Base-by-base conservation (phyloP, 2,329 filamentous ascomycete genomes). In the Dothistroma septosporum region DNA sequence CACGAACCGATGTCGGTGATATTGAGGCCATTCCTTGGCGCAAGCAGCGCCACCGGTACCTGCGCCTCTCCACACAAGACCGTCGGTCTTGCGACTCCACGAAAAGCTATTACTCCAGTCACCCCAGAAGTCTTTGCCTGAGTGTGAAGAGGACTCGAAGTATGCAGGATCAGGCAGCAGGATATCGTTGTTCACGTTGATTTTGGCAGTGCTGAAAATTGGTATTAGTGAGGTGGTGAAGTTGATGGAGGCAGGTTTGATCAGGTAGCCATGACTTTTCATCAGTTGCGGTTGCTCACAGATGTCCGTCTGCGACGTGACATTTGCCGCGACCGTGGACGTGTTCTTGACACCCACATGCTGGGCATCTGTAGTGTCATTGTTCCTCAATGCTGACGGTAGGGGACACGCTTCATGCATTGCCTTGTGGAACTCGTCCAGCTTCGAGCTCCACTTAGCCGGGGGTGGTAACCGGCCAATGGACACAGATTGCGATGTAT, bases 1-100 rank as follows among this genome's bases (percentile, higher is more conserved):
- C 1, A 90, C 81, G 68, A 91, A 88, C 0, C 88, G 85, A 69
- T 91, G 88, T 2, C 88, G 84, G 63, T 91, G 88, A 69, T 89
- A 90, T 0, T 83, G 81, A 11, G 78, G 81, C 87, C 87, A 91
- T 66, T 85, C 90, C 14, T 79, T 68, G 32, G 65, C 63, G 14
- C 69, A 71, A 57, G 77, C 75, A 3, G 74, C 73, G 2, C 79
- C 79, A 1, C 79, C 79, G 0, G 75, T 76, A 6, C 76, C 77
- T 9, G 68, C 70, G 11, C 79, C 79, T 55, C 79, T 74, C 79
- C 79, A 81, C 4, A 77, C 66, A 16, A 76, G 61, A 1, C 66
- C 68, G 28, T 72, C 61, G 1, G 64, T 64, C 63, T 81, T 81
- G 4, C 70, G 55, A 1, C 68, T 61, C 79, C 79, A 80, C 0